Evolutionary conservation across 2,329 filamentous ascomycete species (phyloP).

Genomic region (Stagonosporopsis tanaceti): DNA sequence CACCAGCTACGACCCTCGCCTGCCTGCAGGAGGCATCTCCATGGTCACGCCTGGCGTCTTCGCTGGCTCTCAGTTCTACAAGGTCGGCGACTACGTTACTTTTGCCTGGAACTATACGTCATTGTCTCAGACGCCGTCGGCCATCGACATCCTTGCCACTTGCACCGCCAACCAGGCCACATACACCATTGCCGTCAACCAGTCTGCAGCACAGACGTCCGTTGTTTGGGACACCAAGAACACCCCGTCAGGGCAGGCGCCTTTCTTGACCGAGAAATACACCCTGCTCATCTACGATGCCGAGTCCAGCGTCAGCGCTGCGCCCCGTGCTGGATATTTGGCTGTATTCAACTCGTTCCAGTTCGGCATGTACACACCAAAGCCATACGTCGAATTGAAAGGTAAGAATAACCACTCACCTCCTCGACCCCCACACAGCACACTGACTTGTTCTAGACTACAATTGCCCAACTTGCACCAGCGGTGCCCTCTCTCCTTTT

Average conservation of each 20-base stretch:
- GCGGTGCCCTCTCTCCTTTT: constrained; percentile 59
- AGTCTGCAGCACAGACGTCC: constrained; percentile 60
- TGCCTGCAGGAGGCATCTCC: constrained; percentile 66
- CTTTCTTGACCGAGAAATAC: constrained; percentile 67
- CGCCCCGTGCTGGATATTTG: constrained; percentile 64
- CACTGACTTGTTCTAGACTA: constrained; percentile 52
- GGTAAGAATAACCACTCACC: constrained; percentile 50
- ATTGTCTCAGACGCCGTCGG: constrained; percentile 64
- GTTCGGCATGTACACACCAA: constrained; percentile 70
- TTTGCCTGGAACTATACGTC: constrained; percentile 76
- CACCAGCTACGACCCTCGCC: constrained; percentile 59
- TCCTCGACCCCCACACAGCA: not conserved
- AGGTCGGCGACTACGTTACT: constrained; percentile 68
- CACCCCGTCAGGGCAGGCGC: constrained; percentile 41
- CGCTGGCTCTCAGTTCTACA: constrained; percentile 66
- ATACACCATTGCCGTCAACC: constrained; percentile 69
- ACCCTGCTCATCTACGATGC: constrained; percentile 70
- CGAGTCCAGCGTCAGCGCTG: constrained; percentile 59
- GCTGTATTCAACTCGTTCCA: constrained; percentile 59
- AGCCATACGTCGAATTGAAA: constrained; percentile 58
- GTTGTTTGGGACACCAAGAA: constrained; percentile 68
- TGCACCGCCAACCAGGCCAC: constrained; percentile 66
- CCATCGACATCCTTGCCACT: constrained; percentile 68
- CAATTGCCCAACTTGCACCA: constrained; percentile 63
- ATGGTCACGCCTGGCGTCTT: constrained; percentile 66